These are phyloP conservation scores for Erysimum pusillum DNA, from an alignment of 441 rosid species.

Conservation along the genomic window DNA sequence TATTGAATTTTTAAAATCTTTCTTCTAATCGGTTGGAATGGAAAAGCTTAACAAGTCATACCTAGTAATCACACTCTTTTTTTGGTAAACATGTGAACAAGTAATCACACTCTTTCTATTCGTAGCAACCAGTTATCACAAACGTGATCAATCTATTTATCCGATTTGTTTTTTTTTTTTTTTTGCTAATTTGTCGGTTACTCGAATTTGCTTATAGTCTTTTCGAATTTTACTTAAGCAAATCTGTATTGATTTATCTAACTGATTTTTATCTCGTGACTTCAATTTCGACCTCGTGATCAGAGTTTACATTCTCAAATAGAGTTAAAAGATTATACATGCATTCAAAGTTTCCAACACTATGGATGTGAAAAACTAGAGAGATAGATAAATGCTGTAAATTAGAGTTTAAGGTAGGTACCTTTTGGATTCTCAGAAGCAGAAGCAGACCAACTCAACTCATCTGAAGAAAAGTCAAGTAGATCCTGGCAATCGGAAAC, in stretches of 20 bases:
- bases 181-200: neutral
- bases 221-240: neutral
- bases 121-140: neutral
- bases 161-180: neutral
- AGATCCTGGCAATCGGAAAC: conserved; percentile 80
- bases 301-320: neutral
- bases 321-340: neutral
- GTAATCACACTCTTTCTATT: neutral
- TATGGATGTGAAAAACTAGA: neutral
- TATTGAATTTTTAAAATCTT: neutral
- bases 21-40: neutral
- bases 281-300: neutral
- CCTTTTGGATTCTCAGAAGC: conserved; percentile 79
- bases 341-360: conserved; percentile 9
- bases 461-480: conserved; percentile 77
- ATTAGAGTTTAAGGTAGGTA: conserved; percentile 33
- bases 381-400: neutral
- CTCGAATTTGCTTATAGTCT: neutral
- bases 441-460: conserved; percentile 73
- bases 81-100: no score
- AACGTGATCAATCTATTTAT: neutral
- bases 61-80: no score
- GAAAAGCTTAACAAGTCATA: neutral
- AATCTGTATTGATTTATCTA: neutral
- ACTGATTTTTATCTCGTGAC: neutral